A percentile compares a stretch with the other conserved stretches of the same genome.
Conservation (phyloP, 192 early-diverging fungal genomes). For the Entomortierella beljakovae region DNA sequence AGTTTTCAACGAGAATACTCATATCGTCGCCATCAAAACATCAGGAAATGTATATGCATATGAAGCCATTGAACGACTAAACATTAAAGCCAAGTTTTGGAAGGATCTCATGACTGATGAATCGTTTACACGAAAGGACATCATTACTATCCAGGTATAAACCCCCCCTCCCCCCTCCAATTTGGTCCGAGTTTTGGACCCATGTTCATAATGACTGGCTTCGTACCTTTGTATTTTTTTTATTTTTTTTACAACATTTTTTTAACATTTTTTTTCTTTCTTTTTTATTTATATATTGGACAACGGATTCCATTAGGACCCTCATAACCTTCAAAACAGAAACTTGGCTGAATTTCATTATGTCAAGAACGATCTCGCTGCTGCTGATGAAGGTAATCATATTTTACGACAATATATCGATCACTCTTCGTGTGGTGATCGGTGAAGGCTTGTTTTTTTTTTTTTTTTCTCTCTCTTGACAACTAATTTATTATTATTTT, state of each 20-base stretch:
- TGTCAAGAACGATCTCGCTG: constrained; percentile 73
- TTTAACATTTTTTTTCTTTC: constrained; percentile 10
- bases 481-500: not conserved
- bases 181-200: no score
- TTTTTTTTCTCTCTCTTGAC: not conserved
- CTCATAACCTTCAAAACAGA: constrained; percentile 75
- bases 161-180: no score
- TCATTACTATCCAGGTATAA: constrained; percentile 85
- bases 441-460: constrained; percentile 6
- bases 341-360: constrained; percentile 83
- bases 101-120: constrained; percentile 88
- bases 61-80: constrained; percentile 88
- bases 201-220: no score
- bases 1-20: constrained; percentile 83
- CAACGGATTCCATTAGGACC: constrained; percentile 78
- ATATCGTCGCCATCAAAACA: constrained; percentile 87
- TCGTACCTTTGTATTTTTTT: no score
- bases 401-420: not conserved
- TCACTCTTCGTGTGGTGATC: no score
- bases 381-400: constrained; percentile 61
- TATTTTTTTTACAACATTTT: no score
- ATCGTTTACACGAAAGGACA: constrained; percentile 86
- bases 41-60: constrained; percentile 91
- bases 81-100: constrained; percentile 88
- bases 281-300: no score